Evolutionary conservation across 106 monocot genomes (phyloP).

Genomic region (Vanilla planifolia): DNA sequence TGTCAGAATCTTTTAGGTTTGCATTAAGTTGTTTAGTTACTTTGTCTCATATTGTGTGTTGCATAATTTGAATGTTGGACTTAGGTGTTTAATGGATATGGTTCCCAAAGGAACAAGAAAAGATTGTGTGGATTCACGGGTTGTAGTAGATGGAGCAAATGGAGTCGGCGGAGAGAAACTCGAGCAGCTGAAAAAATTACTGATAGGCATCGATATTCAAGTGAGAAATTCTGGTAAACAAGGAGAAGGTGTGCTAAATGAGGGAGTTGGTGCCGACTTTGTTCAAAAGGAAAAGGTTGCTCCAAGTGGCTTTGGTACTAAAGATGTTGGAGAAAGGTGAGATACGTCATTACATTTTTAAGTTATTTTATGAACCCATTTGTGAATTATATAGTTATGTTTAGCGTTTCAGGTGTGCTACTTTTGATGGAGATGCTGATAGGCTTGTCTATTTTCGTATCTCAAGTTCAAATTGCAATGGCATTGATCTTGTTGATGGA

Average conservation of each 20-base stretch:
- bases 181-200: constrained; percentile 41
- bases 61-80: constrained; percentile 11
- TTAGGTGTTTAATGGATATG: constrained; percentile 57
- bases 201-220: constrained; percentile 46
- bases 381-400: constrained; percentile 14
- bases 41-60: neutral
- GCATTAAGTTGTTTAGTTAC: neutral
- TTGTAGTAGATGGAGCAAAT: constrained; percentile 90
- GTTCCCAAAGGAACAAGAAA: constrained; percentile 23
- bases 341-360: constrained; percentile 5
- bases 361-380: constrained; percentile 9
- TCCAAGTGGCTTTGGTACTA: constrained; percentile 57
- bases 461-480: constrained; percentile 18
- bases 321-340: constrained; percentile 69
- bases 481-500: constrained; percentile 83
- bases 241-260: constrained; percentile 82
- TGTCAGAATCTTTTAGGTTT: constrained; percentile 75
- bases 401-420: constrained; percentile 81
- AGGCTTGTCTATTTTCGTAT: constrained; percentile 79
- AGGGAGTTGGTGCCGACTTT: constrained; percentile 83
- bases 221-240: constrained; percentile 62
- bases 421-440: constrained; percentile 95
- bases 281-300: constrained; percentile 87
- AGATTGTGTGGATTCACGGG: constrained; percentile 12
- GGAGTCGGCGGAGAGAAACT: constrained; percentile 90